Conservation (phyloP, 202 grass and related monocot species). For the Panicum hallii region DNA sequence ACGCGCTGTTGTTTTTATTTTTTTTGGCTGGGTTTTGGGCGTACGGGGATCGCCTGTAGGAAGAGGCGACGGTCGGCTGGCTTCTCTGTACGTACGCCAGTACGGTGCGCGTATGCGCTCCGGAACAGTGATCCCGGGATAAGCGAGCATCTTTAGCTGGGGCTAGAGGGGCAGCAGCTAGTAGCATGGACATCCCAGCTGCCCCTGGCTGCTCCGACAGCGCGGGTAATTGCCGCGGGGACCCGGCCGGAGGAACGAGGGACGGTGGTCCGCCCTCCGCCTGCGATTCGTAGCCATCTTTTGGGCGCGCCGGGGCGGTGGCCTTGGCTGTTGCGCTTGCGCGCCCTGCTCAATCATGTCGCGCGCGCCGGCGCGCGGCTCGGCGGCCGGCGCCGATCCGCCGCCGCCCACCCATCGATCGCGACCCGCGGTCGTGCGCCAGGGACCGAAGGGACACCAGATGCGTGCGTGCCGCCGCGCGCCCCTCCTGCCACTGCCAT, state of each 20-base stretch:
- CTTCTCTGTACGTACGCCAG: background rate
- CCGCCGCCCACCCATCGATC: background rate
- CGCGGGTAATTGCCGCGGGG: conserved; percentile 28
- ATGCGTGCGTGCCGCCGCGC: conserved; percentile 45
- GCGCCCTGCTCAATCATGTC: background rate
- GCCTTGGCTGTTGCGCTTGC: background rate
- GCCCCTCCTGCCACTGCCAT: background rate
- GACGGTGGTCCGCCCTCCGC: conserved; percentile 18
- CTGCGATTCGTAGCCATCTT: background rate
- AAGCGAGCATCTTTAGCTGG: background rate
- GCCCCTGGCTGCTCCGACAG: conserved; percentile 26
- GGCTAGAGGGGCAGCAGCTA: background rate
- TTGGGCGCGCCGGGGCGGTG: background rate
- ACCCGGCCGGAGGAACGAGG: background rate
- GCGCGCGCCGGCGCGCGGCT: background rate
- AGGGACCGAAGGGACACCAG: conserved; percentile 31
- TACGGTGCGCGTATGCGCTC: background rate
- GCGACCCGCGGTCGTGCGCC: background rate
- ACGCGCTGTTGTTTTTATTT: background rate
- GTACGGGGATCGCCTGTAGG: background rate
- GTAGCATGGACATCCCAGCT: conserved; percentile 14
- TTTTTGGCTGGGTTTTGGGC: background rate
- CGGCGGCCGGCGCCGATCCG: background rate
- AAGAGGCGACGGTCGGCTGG: no score
- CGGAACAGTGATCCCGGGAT: background rate